Evolutionary conservation across 2,329 filamentous ascomycete species (phyloP).

Genomic region (Emericellopsis cladophorae): DNA sequence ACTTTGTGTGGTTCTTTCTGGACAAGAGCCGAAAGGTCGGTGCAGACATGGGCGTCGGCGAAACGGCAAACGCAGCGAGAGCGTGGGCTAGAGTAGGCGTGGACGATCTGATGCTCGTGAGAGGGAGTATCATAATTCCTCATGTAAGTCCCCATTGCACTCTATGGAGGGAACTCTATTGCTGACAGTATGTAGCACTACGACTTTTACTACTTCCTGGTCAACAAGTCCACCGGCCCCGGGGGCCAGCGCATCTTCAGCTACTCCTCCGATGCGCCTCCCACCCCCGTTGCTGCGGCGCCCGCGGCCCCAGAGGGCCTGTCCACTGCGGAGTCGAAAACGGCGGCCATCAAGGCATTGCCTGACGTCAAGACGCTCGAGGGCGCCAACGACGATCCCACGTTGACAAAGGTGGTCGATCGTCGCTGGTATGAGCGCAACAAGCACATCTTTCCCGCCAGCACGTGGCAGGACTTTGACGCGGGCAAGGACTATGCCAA

Average conservation of each 20-base stretch:
- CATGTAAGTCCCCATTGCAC: conserved; percentile 52
- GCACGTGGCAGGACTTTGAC: conserved; percentile 90
- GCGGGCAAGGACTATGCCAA: conserved; percentile 74
- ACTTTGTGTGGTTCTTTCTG: conserved; percentile 83
- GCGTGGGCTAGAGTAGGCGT: conserved; percentile 89
- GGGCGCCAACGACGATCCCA: conserved; percentile 65
- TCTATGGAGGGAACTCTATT: conserved; percentile 2
- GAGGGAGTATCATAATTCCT: conserved; percentile 82
- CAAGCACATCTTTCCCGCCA: conserved; percentile 96
- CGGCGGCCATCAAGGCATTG: conserved; percentile 22
- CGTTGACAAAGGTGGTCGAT: conserved; percentile 86
- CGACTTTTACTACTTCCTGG: conserved; percentile 93
- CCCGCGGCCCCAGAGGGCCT: conserved; percentile 7
- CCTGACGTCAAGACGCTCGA: conserved; percentile 49
- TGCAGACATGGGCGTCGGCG: conserved; percentile 66
- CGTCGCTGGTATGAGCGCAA: conserved; percentile 94
- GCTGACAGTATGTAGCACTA: conserved; percentile 55
- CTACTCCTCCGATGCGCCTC: conserved; percentile 44
- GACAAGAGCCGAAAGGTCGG: conserved; percentile 87
- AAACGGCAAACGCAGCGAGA: conserved; percentile 46
- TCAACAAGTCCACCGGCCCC: conserved; percentile 72
- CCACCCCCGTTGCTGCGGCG: conserved; percentile 8
- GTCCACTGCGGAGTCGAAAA: conserved; percentile 19
- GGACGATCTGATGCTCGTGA: conserved; percentile 87
- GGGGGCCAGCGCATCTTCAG: conserved; percentile 64